Evolutionary conservation across 2,329 filamentous ascomycete species (phyloP).

Genomic region (Colletotrichum sp.): DNA sequence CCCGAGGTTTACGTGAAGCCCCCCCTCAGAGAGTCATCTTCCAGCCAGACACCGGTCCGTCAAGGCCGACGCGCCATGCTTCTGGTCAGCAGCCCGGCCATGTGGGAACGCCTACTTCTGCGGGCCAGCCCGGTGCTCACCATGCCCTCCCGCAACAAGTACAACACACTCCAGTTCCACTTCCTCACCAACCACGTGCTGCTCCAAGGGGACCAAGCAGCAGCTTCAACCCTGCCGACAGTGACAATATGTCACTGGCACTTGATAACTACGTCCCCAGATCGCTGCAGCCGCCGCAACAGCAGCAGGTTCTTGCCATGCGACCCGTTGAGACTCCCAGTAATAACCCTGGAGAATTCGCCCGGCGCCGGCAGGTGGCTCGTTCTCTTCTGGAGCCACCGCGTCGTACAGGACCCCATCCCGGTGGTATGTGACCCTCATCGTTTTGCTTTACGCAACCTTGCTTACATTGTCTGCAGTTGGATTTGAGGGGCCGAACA

Average conservation of each 20-base stretch:
- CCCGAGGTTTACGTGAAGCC: slow-evolving; percentile 76
- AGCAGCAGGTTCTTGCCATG: slow-evolving; percentile 65
- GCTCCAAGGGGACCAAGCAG: slow-evolving; percentile 46
- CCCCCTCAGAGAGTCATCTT: slow-evolving; percentile 85
- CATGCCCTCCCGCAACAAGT: slow-evolving; percentile 23
- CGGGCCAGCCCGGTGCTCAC: slow-evolving; percentile 23
- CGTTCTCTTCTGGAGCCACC: slow-evolving; percentile 24
- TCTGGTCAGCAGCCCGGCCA: slow-evolving; percentile 30
- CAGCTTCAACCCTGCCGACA: slow-evolving; percentile 56
- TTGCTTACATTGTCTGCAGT: slow-evolving; percentile 30
- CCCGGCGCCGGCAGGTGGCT: slow-evolving; percentile 55
- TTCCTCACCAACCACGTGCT: slow-evolving; percentile 28
- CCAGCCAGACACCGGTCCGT: slow-evolving; percentile 75
- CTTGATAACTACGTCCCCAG: slow-evolving; percentile 51
- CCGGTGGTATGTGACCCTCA: slow-evolving; percentile 60
- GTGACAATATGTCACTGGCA: slow-evolving; percentile 62
- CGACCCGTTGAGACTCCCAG: slow-evolving; percentile 77
- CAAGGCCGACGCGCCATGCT: slow-evolving; percentile 66
- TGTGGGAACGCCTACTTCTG: slow-evolving; percentile 26
- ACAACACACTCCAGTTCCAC: slow-evolving; percentile 32
- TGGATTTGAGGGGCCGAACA: slow-evolving; percentile 80
- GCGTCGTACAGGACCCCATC: slow-evolving; percentile 36
- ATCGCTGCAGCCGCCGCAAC: slow-evolving; percentile 67
- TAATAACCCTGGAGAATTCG: slow-evolving; percentile 74
- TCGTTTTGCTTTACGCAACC: too few relatives aligned